Evolutionary conservation across 164 flowering plant genomes (phyloP).

Genomic region (Cinnamomum micranthum): DNA sequence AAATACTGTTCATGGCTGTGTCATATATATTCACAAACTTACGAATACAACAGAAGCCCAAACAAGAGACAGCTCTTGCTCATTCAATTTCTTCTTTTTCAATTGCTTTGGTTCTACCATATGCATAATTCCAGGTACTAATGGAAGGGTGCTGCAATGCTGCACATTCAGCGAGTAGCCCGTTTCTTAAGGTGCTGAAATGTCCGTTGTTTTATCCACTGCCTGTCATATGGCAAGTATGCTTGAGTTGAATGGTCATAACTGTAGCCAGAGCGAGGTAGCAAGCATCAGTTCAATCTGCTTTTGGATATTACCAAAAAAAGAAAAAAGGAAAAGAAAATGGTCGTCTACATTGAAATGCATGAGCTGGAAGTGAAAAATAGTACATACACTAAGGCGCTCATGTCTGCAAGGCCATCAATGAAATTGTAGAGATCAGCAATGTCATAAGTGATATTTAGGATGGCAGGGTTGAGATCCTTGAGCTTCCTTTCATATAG

Average conservation of each 20-base stretch:
- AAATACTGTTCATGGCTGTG: not conserved
- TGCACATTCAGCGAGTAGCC: conserved; percentile 30
- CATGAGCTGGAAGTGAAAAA: not conserved
- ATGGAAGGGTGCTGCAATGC: not conserved
- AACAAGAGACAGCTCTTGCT: not conserved
- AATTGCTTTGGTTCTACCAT: not conserved
- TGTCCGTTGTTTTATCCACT: conserved; percentile 81
- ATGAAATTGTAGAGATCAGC: conserved; percentile 89
- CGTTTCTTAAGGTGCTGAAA: conserved; percentile 73
- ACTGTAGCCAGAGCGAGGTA: conserved; percentile 43
- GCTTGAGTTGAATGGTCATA: conserved; percentile 76
- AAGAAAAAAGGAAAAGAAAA: not conserved
- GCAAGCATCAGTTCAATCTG: not conserved
- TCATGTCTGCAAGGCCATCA: conserved; percentile 94
- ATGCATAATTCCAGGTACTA: not conserved
- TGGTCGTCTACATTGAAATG: not conserved
- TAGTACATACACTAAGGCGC: conserved; percentile 75
- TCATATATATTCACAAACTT: not conserved
- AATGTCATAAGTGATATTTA: conserved; percentile 80
- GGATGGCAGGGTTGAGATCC: conserved; percentile 74
- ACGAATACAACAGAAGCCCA: not conserved
- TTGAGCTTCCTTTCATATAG: conserved; percentile 91
- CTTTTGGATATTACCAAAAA: not conserved
- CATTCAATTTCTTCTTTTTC: too few relatives aligned
- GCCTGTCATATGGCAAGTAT: conserved; percentile 81